These are phyloP conservation scores for Trichothecium roseum DNA, from an alignment of 2,329 filamentous ascomycete species.

Conservation along the genomic window DNA sequence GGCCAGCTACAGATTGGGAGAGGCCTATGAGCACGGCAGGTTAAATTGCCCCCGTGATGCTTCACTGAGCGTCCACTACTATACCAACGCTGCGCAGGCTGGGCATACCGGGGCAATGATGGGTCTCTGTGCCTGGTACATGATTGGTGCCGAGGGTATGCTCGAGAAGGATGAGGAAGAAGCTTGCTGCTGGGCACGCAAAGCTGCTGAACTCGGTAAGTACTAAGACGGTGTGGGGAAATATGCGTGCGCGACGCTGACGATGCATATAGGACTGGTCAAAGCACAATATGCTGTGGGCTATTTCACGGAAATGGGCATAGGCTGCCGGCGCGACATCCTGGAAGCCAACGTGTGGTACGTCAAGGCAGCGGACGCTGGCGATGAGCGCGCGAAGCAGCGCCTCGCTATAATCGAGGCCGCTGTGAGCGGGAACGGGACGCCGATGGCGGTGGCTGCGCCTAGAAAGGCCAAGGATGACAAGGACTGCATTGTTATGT, in stretches of 20 bases:
- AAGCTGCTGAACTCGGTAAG: conserved; percentile 77
- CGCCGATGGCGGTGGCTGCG: conserved; percentile 45
- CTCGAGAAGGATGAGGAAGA: conserved; percentile 93
- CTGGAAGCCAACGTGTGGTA: conserved; percentile 98
- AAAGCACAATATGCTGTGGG: conserved; percentile 90
- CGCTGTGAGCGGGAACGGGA: conserved; percentile 53
- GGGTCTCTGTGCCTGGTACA: conserved; percentile 97
- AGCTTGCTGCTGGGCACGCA: conserved; percentile 90
- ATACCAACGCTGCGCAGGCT: conserved; percentile 80
- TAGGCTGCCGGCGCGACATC: conserved; percentile 88
- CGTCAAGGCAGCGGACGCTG: conserved; percentile 85
- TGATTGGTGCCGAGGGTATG: conserved; percentile 86
- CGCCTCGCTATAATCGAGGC: conserved; percentile 78
- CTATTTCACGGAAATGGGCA: conserved; percentile 98
- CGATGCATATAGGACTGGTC: conserved; percentile 40
- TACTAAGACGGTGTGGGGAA: conserved; percentile 9
- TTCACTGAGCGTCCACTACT: conserved; percentile 91
- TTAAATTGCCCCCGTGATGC: conserved; percentile 84
- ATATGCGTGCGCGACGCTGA: neutral
- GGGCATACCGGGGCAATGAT: conserved; percentile 89
- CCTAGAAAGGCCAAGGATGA: conserved; percentile 39
- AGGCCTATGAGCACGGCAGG: conserved; percentile 89
- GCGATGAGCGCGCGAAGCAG: conserved; percentile 81
- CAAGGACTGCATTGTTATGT: conserved; percentile 52
- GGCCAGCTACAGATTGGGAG: conserved; percentile 81